phyloP scores from a whole-genome alignment of 768 basidiomycete genomes.

The Auricularia heimuer region DNA sequence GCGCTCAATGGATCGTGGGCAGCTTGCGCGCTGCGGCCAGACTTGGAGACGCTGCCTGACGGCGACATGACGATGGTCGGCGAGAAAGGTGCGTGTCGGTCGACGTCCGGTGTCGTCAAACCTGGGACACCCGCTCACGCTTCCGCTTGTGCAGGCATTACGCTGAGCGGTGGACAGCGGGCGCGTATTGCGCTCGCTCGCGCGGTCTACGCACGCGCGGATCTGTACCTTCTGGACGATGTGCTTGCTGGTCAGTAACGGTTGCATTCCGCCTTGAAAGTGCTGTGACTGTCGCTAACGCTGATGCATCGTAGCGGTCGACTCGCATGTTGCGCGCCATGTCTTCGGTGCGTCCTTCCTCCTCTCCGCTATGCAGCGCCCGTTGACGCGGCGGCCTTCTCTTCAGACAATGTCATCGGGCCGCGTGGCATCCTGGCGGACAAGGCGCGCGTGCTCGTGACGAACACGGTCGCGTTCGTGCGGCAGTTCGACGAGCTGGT shows the following conservation, averaged over 20 bases:
- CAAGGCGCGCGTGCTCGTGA: conserved; percentile 79
- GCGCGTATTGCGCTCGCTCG: conserved; percentile 78
- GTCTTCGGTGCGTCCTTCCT: conserved; percentile 48
- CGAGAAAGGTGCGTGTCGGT: conserved; percentile 52
- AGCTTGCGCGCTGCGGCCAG: conserved; percentile 81
- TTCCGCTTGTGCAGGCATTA: conserved; percentile 26
- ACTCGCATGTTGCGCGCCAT: conserved; percentile 81
- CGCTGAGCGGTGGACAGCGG: conserved; percentile 65
- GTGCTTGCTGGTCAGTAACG: conserved; percentile 35
- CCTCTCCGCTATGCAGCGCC: not conserved
- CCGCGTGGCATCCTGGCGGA: conserved; percentile 71
- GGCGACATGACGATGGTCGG: conserved; percentile 83
- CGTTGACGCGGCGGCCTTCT: conserved; percentile 2
- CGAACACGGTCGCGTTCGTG: conserved; percentile 80
- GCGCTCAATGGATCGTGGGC: not conserved
- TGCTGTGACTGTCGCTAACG: too few species aligned
- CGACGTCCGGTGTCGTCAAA: not conserved
- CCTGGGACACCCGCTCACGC: conserved; percentile 37
- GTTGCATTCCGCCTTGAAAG: too few species aligned
- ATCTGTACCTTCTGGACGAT: conserved; percentile 87
- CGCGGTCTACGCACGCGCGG: conserved; percentile 85
- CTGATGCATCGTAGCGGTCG: conserved; percentile 46
- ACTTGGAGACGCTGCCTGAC: conserved; percentile 66
- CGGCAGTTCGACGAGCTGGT: conserved; percentile 63
- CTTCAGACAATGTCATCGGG: conserved; percentile 72